phyloP scores from a whole-genome alignment of 179 eudicot species.

The Spinacia oleracea region DNA sequence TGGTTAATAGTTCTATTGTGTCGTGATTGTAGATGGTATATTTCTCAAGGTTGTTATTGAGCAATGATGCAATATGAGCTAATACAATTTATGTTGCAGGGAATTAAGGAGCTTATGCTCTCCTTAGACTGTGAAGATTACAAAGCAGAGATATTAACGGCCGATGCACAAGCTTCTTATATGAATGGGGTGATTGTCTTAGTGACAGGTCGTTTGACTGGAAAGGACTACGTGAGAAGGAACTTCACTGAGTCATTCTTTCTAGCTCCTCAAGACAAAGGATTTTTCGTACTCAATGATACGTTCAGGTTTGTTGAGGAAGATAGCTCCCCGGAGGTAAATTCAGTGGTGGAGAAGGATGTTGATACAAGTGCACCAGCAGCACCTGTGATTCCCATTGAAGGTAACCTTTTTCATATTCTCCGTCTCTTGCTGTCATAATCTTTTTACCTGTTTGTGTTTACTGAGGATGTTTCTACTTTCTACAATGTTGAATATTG shows the following conservation, averaged over 20 bases:
- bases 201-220: conserved; percentile 55
- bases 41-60: not conserved
- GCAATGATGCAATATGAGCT: not conserved
- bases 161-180: conserved; percentile 54
- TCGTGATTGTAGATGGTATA: not conserved
- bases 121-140: conserved; percentile 37
- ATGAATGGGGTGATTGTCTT: conserved; percentile 49
- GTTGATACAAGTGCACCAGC: conserved; percentile 21
- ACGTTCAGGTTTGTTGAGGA: conserved; percentile 44
- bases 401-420: conserved; percentile 32
- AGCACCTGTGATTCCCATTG: conserved; percentile 25
- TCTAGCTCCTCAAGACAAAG: conserved; percentile 56
- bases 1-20: not conserved
- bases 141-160: conserved; percentile 42
- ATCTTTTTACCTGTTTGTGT: not conserved
- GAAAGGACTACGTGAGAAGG: conserved; percentile 40
- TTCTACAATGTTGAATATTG: not conserved
- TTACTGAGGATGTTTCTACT: not conserved
- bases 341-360: conserved; percentile 25
- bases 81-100: conserved; percentile 33
- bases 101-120: conserved; percentile 40
- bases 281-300: conserved; percentile 55
- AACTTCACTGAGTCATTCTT: conserved; percentile 60
- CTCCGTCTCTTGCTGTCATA: not conserved
- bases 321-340: conserved; percentile 13